Evolutionary conservation across 768 basidiomycete genomes (phyloP).

Genomic region (Amanita inopinata): DNA sequence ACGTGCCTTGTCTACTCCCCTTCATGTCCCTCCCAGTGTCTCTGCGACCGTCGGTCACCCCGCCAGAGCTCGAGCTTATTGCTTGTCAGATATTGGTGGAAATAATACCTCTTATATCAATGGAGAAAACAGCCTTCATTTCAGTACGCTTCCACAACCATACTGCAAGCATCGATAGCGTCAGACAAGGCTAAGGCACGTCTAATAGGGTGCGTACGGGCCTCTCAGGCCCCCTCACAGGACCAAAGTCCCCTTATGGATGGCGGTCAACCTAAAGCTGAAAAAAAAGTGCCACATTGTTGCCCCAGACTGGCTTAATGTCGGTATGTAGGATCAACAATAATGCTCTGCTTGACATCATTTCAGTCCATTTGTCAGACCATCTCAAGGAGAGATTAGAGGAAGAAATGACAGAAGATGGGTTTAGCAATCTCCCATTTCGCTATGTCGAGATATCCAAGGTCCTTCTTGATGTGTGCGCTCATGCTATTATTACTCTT

Average conservation of each 20-base stretch:
- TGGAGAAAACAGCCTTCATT: conserved; percentile 88
- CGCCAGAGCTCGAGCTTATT: conserved; percentile 81
- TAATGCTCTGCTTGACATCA: background rate
- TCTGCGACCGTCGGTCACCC: conserved; percentile 64
- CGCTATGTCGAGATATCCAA: conserved; percentile 88
- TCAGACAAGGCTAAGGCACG: conserved; percentile 12
- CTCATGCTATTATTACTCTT: conserved; percentile 6
- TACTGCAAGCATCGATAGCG: background rate
- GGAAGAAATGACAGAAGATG: conserved; percentile 62
- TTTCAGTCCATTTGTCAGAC: conserved; percentile 35
- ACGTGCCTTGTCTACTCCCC: background rate
- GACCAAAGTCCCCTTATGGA: conserved; percentile 87
- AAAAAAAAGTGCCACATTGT: conserved; percentile 94
- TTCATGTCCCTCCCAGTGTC: conserved; percentile 71
- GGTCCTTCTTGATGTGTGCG: conserved; percentile 87
- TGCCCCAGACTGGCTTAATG: conserved; percentile 79
- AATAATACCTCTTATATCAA: conserved; percentile 79
- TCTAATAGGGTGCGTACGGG: conserved; percentile 76
- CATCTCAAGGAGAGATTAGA: conserved; percentile 67
- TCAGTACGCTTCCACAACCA: conserved; percentile 54
- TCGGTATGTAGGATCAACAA: conserved; percentile 47
- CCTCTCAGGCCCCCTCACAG: conserved; percentile 85
- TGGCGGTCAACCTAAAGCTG: conserved; percentile 86
- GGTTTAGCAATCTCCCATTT: conserved; percentile 77
- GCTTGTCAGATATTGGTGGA: conserved; percentile 80